Base-by-base conservation (phyloP, 2,329 filamentous ascomycete species). In the Neofusicoccum sp. region DNA sequence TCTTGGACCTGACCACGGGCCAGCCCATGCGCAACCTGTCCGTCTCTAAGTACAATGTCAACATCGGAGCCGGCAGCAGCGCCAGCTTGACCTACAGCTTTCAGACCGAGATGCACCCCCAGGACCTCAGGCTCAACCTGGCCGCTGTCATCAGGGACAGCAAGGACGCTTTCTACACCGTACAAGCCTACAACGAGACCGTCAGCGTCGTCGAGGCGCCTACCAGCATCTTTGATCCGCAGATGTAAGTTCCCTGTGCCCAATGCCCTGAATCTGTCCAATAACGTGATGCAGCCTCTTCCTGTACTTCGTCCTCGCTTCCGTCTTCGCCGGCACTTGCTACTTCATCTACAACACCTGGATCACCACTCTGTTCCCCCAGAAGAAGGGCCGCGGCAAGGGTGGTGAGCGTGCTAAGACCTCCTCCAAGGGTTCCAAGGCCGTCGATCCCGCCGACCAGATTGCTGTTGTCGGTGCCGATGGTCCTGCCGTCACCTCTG, bases 311-410 rank as follows among this genome's bases (percentile, higher is more conserved):
- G 88, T 98, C 82, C 89, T 99, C 69, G 82, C 88, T 58, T 87
- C 84, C 64, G 85, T 83, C 65, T 96, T 96, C 74, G 86, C 79
- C 66, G 92, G 89, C 64, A 91, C 88, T 58, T 85, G 89, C 74
- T 97, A 93, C 86, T 96, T 96, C 78, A 91, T 97, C 80, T 99
- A 99, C 86, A 95, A 89, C 82, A 96, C 93, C 71, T 98, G 93
- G 92, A 89, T 99, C 78, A 90, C 92, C 70, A 88, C 92, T 12
- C 89, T 99, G 73, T 96, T 98, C 83, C 93, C 95, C 51, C 91
- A 96, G 82, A 87, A 86, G 77, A 80, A 80, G 70, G 80, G 82
- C 64, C 75, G 80, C 61, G 82, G 80, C 68, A 85, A 85, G 75
- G 79, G 79, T 64, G 78, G 89, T 67, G 90, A 91, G 81, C 86